Evolutionary conservation across 2,329 filamentous ascomycete genomes (phyloP), one percentile per base, ranked within the genome.

Genomic region (Ceratocystis harringtonii): DNA sequence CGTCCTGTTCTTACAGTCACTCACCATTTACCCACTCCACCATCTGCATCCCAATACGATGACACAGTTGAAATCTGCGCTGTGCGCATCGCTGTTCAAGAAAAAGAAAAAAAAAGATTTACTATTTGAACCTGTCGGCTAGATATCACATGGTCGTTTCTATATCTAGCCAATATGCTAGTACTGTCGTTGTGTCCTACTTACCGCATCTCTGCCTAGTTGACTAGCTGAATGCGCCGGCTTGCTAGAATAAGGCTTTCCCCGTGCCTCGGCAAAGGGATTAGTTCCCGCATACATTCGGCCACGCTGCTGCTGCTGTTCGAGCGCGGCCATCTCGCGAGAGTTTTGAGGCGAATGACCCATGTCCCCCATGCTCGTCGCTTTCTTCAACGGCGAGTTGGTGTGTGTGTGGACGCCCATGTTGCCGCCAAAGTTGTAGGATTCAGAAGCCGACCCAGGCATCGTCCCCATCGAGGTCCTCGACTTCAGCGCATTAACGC

Each of bases 331-430:
- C 80, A 85, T 83, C 70, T 86, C 83, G 50, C 80, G 78, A 3
- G 82, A 84, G 70, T 84, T 86, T 55, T 80, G 77, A 1, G 83
- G 83, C 45, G 81, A 81, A 6, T 72, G 69, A 6, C 73, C 71
- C 28, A 75, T 74, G 66, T 88, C 74, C 75, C 83, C 75, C 77
- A 89, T 70, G 78, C 84, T 84, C 15, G 78, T 78, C 1, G 88
- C 81, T 73, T 95, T 96, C 71, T 90, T 87, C 12, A 97, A 75
- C 0, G 92, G 92, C 10, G 90, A 95, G 50, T 86, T 88, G 5
- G 85, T 85, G 73, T 95, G 90, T 5, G 82, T 87, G 73, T 86
- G 91, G 0, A 95, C 81, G 15, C 92, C 91, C 62, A 96, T 78
- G 72, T 82, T 92, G 1, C 92, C 90, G 17, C 90, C 90, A 72